Evolutionary conservation across 345 rosid species (phyloP), one percentile per base, ranked within the genome.

Genomic region (Triadica sebifera): DNA sequence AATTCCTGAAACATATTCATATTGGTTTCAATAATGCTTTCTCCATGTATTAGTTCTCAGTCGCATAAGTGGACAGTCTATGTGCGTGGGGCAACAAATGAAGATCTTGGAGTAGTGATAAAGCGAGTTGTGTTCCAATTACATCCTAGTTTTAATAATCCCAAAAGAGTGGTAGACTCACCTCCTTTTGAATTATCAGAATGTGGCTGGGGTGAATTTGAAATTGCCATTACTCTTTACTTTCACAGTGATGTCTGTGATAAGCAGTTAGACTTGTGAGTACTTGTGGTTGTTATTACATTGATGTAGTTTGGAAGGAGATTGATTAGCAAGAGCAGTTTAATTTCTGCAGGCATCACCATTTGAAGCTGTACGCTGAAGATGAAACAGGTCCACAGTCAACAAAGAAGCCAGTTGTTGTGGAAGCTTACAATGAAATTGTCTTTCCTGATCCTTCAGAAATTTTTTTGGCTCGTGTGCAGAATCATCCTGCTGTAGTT

Each of bases 171-270:
- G 6, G 74, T 91, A 24, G 90, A 88, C 55, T 82, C 92, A 0
- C 91, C 97, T 25, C 97, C 97, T 11, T 92, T 92, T 63, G 89
- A 85, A 85, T 57, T 94, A 76, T 83, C 93, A 5, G 97, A 92
- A 77, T 86, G 85, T 57, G 98, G 97, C 3, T 94, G 95, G 97
- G 97, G 98, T 65, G 98, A 94, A 86, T 91, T 89, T 71, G 89
- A 87, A 70, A 86, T 92, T 43, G 89, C 79, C 34, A 88, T 92
- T 74, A 80, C 93, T 53, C 65, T 92, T n/a, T 80, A 86, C 81
- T 81, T 94, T 77, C 97, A 88, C n/a, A 74, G 68, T 43, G 88
- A 92, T 71, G 90, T 80, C 66, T 88, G 91, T 57, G 90, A 87
- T 49, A 87, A 87, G 84, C 87, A 86, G 57, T 58, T 94, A 73